A percentile compares a stretch with the other conserved stretches of the same genome.
phyloP scores from a whole-genome alignment of 306 rosid species.

The Gillenia trifoliata region DNA sequence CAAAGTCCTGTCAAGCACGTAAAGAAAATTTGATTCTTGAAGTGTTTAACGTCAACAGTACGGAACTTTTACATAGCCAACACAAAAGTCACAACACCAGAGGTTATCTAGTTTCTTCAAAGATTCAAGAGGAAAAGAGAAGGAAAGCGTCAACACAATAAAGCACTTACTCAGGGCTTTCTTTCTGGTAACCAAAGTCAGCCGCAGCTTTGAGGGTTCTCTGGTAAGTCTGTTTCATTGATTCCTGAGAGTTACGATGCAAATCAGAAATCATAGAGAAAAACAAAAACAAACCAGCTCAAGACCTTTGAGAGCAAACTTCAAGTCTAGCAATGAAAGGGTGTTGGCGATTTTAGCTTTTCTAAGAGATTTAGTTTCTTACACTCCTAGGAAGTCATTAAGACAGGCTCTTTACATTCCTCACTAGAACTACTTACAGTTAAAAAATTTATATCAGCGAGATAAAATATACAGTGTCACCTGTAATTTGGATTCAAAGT shows the following conservation, averaged over 20 bases:
- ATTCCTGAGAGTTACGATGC: constrained; percentile 52
- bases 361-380: background rate
- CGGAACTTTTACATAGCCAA: background rate
- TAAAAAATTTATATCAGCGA: background rate
- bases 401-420: background rate
- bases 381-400: background rate
- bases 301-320: background rate
- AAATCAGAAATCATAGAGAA: constrained; percentile 10
- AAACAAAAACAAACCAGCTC: background rate
- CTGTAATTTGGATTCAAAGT: constrained; percentile 91
- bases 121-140: background rate
- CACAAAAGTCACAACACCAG: background rate
- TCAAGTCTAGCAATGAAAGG: background rate
- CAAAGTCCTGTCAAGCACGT: constrained; percentile 58
- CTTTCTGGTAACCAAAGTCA: constrained; percentile 82
- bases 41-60: background rate
- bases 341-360: background rate
- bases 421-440: constrained; percentile 8
- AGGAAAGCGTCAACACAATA: constrained; percentile 1
- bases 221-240: constrained; percentile 91
- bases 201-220: constrained; percentile 83
- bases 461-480: constrained; percentile 29
- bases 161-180: constrained; percentile 82
- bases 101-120: background rate
- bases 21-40: background rate